Evolutionary conservation across 495 filamentous ascomycete species (phyloP).

Genomic region (Melanomma pulvis-pyrius): DNA sequence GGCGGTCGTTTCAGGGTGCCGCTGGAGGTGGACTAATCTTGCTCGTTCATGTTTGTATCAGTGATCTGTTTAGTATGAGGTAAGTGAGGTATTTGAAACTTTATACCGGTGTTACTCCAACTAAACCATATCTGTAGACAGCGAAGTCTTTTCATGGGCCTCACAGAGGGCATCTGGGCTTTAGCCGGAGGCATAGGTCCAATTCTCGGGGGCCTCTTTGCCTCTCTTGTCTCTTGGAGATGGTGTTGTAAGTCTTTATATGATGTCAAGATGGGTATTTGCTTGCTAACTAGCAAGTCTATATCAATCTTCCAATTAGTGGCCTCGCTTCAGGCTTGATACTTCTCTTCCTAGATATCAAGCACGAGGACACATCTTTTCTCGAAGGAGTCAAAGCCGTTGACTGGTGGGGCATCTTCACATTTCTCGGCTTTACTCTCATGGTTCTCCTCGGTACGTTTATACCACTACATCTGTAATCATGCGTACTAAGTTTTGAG

Average conservation of each 20-base stretch:
- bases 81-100: conserved; percentile 25
- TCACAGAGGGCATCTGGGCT: conserved; percentile 61
- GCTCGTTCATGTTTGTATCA: conserved; percentile 58
- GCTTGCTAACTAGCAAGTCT: conserved; percentile 46
- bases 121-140: background rate
- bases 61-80: conserved; percentile 63
- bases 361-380: conserved; percentile 61
- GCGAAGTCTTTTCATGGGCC: conserved; percentile 57
- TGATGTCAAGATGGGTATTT: background rate
- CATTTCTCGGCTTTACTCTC: conserved; percentile 42
- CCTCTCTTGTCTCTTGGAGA: conserved; percentile 64
- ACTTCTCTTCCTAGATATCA: conserved; percentile 60
- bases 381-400: conserved; percentile 53
- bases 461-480: background rate
- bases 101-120: background rate
- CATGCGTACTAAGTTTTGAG: background rate
- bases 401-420: conserved; percentile 54
- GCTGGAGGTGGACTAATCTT: conserved; percentile 59
- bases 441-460: conserved; percentile 37
- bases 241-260: no score
- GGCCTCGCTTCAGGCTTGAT: conserved; percentile 60
- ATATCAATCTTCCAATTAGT: conserved; percentile 71
- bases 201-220: conserved; percentile 68
- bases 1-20: conserved; percentile 58
- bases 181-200: conserved; percentile 65